phyloP scores from a whole-genome alignment of 2,329 filamentous ascomycete genomes.

The Monosporascus sp. region DNA sequence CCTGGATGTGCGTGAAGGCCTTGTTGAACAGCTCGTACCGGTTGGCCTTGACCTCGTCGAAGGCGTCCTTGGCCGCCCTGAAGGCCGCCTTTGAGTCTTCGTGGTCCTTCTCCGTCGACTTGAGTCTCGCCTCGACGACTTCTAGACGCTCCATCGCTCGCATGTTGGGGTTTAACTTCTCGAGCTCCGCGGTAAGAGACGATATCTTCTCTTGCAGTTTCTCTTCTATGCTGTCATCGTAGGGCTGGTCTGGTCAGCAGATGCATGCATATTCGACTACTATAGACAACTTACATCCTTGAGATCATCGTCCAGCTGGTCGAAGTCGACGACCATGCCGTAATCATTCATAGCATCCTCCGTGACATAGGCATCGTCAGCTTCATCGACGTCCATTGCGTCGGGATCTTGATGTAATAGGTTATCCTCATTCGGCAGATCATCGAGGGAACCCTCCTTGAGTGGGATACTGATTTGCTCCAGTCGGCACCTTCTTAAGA shows the following conservation, averaged over 20 bases:
- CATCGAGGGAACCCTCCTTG: constrained; percentile 68
- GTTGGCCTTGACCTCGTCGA: constrained; percentile 73
- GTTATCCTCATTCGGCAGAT: constrained; percentile 80
- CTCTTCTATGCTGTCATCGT: constrained; percentile 67
- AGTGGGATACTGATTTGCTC: constrained; percentile 89
- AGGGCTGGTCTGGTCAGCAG: constrained; percentile 42
- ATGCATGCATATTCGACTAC: constrained; percentile 24
- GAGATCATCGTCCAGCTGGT: constrained; percentile 73
- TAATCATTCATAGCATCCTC: constrained; percentile 74
- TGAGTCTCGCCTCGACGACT: constrained; percentile 75
- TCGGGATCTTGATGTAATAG: constrained; percentile 73
- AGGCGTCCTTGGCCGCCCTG: constrained; percentile 72
- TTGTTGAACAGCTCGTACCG: constrained; percentile 91
- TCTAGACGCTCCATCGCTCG: constrained; percentile 89
- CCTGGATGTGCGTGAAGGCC: constrained; percentile 89
- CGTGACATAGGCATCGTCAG: constrained; percentile 54
- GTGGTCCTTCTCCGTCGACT: constrained; percentile 82
- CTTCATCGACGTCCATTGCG: constrained; percentile 87
- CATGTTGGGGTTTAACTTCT: constrained; percentile 96
- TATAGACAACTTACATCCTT: constrained; percentile 55
- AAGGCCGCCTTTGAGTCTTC: constrained; percentile 74
- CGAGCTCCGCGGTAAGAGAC: constrained; percentile 69
- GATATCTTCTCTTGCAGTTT: constrained; percentile 72
- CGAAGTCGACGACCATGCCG: constrained; percentile 86
- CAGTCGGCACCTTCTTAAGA: constrained; percentile 84